These are phyloP conservation scores for Pisolithus thermaeus DNA, from an alignment of 1,284 basidiomycete species.

Conservation along the genomic window DNA sequence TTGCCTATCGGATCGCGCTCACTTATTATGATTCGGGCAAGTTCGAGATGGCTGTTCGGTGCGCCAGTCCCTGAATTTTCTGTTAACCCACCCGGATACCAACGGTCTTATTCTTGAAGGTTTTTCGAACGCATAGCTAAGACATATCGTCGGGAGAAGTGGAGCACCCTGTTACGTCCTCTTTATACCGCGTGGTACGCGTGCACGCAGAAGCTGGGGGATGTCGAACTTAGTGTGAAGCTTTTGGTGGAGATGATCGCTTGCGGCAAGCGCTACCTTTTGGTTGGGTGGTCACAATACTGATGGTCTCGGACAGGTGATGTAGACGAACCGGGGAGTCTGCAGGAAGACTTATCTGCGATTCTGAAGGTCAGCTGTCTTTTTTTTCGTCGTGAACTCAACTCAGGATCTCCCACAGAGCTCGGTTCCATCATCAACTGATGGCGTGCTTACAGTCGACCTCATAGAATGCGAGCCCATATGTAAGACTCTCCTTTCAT, in stretches of 20 bases:
- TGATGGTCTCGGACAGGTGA: conserved; percentile 20
- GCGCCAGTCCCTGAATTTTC: conserved; percentile 9
- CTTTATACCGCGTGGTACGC: conserved; percentile 74
- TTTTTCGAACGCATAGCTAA: conserved; percentile 87
- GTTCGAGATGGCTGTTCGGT: conserved; percentile 80
- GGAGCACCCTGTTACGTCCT: conserved; percentile 65
- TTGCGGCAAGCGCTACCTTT: conserved; percentile 46
- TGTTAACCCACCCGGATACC: neutral
- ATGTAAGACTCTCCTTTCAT: conserved; percentile 39
- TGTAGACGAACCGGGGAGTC: conserved; percentile 39
- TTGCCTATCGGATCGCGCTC: conserved; percentile 82
- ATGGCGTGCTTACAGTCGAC: conserved; percentile 55
- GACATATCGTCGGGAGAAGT: conserved; percentile 78
- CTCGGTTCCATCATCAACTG: conserved; percentile 54
- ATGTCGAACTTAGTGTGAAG: conserved; percentile 68
- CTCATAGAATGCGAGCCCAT: conserved; percentile 57
- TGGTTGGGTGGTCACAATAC: neutral
- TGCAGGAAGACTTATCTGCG: conserved; percentile 63
- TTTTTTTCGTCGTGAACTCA: neutral
- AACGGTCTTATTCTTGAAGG: conserved; percentile 32
- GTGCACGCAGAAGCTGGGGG: conserved; percentile 70
- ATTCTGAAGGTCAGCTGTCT: conserved; percentile 56
- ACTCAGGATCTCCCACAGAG: conserved; percentile 38
- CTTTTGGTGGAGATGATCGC: conserved; percentile 76
- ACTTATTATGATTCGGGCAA: conserved; percentile 75